Base-by-base conservation (phyloP, 2,329 filamentous ascomycete genomes). In the Xylariaceae sp. region DNA sequence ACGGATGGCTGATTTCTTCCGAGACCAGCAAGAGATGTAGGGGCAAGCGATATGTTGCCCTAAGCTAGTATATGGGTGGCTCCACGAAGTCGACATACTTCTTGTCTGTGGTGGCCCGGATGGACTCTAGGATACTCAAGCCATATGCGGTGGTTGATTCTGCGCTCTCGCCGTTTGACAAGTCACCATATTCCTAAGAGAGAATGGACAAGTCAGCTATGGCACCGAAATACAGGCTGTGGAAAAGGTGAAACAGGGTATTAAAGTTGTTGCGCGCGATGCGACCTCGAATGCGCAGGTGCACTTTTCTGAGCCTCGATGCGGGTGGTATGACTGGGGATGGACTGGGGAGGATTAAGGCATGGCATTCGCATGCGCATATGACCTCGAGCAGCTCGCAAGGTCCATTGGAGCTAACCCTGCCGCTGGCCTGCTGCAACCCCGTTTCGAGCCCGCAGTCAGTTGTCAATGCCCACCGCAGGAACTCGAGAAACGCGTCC, bases 81-180 rank as follows among this genome's bases (percentile, higher is more conserved):
- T 38, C 4, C 5, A 5, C 41, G 19, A 42, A 51, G 42, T 42
- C 6, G 44, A 75, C 81, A 64, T 78, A 93, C 89, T 81, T 89
- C 74, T 95, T 95, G 70, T 95, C 90, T 57, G 84, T 83, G 18
- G 89, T 90, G 58, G 82, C 79, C 62, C 86, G 86, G 65, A 96
- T 82, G 65, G 86, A 84, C 48, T 89, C 84, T 42, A 95, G 74
- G 64, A 95, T 88, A 59, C 80, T 81, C 62, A 89, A 73, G 36
- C 90, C 90, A 63, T 84, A 81, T 50, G 84, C 79, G 13, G 84
- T 86, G 2, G 88, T 92, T 14, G 84, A 84, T 66, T 88, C 84
- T 48, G 73, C 71, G 14, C 81, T 84, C 71, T 92, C 88, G 59
- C 75, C 76, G 51, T 78, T 73, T 44, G 73, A 68, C 28, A 82